These are phyloP conservation scores for Telfairia occidentalis DNA, from an alignment of 331 rosid species.

Conservation along the genomic window DNA sequence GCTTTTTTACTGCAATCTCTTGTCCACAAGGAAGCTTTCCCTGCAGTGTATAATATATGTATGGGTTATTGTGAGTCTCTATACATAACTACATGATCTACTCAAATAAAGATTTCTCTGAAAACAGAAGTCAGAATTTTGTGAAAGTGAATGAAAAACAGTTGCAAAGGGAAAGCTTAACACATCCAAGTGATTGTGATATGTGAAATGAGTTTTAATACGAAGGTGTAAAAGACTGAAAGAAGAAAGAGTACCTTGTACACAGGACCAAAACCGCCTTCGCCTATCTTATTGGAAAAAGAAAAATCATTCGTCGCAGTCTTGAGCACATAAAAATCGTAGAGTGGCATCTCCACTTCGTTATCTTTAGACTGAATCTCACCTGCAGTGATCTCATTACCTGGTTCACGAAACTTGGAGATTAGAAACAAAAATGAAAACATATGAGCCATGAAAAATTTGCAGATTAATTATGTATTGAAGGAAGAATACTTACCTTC, in stretches of 20 bases:
- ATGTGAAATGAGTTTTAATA: background rate
- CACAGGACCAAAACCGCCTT: conserved; percentile 37
- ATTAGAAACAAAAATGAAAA: background rate
- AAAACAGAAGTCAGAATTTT: background rate
- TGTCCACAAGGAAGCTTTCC: conserved; percentile 31
- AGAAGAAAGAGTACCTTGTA: conserved; percentile 22
- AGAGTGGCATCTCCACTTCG: conserved; percentile 15
- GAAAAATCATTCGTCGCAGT: conserved; percentile 19
- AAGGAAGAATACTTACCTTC: background rate
- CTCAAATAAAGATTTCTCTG: background rate
- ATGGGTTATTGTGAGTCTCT: background rate
- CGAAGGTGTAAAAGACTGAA: too few species aligned
- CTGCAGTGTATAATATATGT: conserved; percentile 4
- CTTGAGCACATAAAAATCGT: conserved; percentile 8
- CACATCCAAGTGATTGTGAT: background rate
- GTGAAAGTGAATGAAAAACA: background rate
- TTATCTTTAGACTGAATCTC: conserved; percentile 8
- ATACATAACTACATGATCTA: background rate
- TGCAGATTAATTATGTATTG: background rate
- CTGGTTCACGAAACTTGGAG: background rate
- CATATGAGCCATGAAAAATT: background rate
- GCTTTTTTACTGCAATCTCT: conserved; percentile 32
- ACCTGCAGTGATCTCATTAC: background rate
- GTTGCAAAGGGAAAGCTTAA: background rate
- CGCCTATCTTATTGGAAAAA: conserved; percentile 21